phyloP scores from a whole-genome alignment of 768 basidiomycete genomes.

The Lactarius akahatsu region DNA sequence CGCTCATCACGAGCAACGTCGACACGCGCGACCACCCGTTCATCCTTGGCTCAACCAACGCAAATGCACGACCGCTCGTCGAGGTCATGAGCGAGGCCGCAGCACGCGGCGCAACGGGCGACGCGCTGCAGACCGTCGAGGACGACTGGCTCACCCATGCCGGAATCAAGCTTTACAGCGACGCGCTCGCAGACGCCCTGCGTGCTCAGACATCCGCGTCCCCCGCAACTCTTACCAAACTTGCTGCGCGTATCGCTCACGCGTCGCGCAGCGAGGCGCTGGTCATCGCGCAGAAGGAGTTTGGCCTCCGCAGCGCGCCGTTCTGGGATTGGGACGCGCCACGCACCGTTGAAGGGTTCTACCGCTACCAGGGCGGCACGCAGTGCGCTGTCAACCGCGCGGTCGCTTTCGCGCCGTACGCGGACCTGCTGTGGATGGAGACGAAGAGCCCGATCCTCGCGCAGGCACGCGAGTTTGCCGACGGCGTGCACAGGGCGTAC shows the following conservation, averaged over 20 bases:
- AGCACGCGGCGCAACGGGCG: slow-evolving; percentile 71
- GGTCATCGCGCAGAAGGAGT: slow-evolving; percentile 74
- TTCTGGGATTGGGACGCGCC: slow-evolving; percentile 97
- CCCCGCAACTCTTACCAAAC: slow-evolving; percentile 53
- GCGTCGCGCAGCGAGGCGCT: slow-evolving; percentile 70
- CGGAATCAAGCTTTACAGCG: slow-evolving; percentile 75
- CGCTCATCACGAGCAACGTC: slow-evolving; percentile 94
- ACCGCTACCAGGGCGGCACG: slow-evolving; percentile 96
- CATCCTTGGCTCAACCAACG: slow-evolving; percentile 89
- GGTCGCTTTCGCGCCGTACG: slow-evolving; percentile 90
- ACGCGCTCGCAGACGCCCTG: slow-evolving; percentile 66
- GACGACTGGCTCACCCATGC: slow-evolving; percentile 84
- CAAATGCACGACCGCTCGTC: slow-evolving; percentile 66
- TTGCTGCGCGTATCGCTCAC: slow-evolving; percentile 60
- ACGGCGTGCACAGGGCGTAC: slow-evolving; percentile 76
- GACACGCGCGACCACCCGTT: slow-evolving; percentile 97
- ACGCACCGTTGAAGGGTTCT: slow-evolving; percentile 93
- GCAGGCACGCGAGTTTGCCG: slow-evolving; percentile 90
- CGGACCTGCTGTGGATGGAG: slow-evolving; percentile 94
- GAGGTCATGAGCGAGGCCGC: slow-evolving; percentile 84
- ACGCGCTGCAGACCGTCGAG: slow-evolving; percentile 82
- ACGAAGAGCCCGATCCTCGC: slow-evolving; percentile 91
- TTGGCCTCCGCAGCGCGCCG: slow-evolving; percentile 68
- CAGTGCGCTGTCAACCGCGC: slow-evolving; percentile 91
- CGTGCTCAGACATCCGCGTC: slow-evolving; percentile 53